Conservation (phyloP, 2,329 filamentous ascomycete species). For the Cordyceps farinosa region DNA sequence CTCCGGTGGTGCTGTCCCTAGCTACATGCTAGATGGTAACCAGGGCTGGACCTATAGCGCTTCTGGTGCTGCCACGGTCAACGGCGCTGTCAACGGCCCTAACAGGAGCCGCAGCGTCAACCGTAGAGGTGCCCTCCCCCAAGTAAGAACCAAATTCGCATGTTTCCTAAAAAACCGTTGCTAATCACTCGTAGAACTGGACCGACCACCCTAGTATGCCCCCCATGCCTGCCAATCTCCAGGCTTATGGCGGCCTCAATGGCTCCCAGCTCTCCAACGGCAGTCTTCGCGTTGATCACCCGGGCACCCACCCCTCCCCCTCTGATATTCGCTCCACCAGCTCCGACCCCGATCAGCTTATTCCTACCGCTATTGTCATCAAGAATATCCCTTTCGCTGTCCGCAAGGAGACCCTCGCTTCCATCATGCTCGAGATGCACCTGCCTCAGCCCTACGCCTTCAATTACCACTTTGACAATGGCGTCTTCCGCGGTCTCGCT, state of each 20-base stretch:
- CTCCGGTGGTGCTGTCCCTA: slow-evolving; percentile 39
- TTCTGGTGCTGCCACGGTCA: slow-evolving; percentile 60
- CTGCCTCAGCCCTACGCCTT: slow-evolving; percentile 95
- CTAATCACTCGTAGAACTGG: slow-evolving; percentile 41
- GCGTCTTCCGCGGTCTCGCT: slow-evolving; percentile 90
- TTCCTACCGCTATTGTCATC: slow-evolving; percentile 97
- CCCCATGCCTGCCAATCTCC: slow-evolving; percentile 36
- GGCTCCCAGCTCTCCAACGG: slow-evolving; percentile 38
- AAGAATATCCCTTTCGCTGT: slow-evolving; percentile 99
- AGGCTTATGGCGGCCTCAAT: slow-evolving; percentile 35
- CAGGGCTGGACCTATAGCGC: slow-evolving; percentile 76
- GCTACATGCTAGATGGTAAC: slow-evolving; percentile 62
- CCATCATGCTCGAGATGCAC: slow-evolving; percentile 90
- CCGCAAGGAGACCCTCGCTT: slow-evolving; percentile 91
- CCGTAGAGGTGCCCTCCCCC: slow-evolving; percentile 62
- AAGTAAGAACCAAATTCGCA: slow-evolving; percentile 52
- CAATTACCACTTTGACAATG: slow-evolving; percentile 99
- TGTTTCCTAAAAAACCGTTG: background rate
- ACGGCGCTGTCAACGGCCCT: slow-evolving; percentile 63
- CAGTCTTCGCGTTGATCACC: slow-evolving; percentile 42
- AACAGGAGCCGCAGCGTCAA: slow-evolving; percentile 53
- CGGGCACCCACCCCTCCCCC: slow-evolving; percentile 38
- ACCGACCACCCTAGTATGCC: slow-evolving; percentile 45
- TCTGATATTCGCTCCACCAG: slow-evolving; percentile 40
- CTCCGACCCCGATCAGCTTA: slow-evolving; percentile 75